phyloP scores from a whole-genome alignment of 1,139 yeast genomes.

The Yamadazyma diospyri region DNA sequence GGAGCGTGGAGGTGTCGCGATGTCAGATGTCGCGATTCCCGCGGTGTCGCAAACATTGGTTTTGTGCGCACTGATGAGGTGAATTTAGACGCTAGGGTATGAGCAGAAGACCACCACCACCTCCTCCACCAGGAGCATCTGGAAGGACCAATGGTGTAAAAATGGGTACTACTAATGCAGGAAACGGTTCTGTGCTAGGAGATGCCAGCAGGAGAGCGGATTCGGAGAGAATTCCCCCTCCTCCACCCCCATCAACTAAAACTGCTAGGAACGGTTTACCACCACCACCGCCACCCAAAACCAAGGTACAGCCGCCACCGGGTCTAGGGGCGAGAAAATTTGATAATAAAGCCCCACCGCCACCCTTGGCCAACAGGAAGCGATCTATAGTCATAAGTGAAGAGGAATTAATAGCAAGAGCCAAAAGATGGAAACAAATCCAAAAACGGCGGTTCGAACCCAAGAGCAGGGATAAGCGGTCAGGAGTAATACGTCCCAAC shows the following conservation, averaged over 20 bases:
- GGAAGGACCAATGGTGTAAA: constrained; percentile 1
- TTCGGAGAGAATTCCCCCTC: background rate
- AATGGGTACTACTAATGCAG: background rate
- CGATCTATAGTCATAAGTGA: constrained; percentile 11
- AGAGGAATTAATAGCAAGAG: constrained; percentile 37
- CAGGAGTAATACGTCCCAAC: constrained; percentile 50
- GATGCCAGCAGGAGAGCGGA: background rate
- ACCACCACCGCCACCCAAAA: constrained; percentile 3
- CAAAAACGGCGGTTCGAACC: constrained; percentile 54
- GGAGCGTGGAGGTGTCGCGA: constrained; percentile 1
- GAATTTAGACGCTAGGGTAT: constrained; percentile 4
- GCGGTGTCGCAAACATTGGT: too few species aligned
- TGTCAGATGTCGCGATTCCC: background rate
- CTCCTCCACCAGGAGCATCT: constrained; percentile 3
- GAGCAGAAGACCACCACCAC: constrained; percentile 9
- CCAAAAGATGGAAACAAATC: constrained; percentile 60
- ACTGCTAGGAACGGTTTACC: background rate
- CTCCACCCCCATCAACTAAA: background rate
- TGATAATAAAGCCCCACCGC: constrained; percentile 2
- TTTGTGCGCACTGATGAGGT: constrained; percentile 4
- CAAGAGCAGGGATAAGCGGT: constrained; percentile 22
- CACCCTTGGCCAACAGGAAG: constrained; percentile 2
- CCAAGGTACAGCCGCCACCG: constrained; percentile 1
- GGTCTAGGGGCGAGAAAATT: constrained; percentile 3
- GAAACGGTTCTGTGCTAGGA: background rate